These are phyloP conservation scores for Durotheca rogersii DNA, from an alignment of 495 filamentous ascomycete genomes.

Conservation along the genomic window DNA sequence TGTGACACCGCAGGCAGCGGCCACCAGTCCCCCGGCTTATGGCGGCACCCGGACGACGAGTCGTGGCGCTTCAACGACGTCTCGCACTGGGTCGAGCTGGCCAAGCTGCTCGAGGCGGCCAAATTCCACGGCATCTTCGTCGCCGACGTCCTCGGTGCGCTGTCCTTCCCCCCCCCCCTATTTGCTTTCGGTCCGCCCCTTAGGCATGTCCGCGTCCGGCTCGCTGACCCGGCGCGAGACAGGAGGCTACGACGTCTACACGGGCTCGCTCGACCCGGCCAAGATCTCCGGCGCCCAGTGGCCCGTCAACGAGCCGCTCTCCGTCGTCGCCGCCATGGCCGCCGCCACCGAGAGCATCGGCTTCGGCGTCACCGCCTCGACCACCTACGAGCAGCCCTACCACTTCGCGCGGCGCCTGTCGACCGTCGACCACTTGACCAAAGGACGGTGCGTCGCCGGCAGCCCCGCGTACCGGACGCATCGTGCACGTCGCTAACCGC, in stretches of 20 bases:
- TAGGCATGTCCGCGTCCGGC: no score
- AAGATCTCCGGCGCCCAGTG: slow-evolving; percentile 64
- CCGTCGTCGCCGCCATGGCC: slow-evolving; percentile 54
- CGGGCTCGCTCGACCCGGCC: slow-evolving; percentile 57
- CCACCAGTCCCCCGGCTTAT: slow-evolving; percentile 64
- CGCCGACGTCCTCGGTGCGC: slow-evolving; percentile 54
- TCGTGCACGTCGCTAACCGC: slow-evolving; percentile 8
- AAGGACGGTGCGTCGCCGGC: slow-evolving; percentile 49
- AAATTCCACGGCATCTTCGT: slow-evolving; percentile 66
- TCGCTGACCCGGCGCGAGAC: neutral
- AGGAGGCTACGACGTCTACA: slow-evolving; percentile 67
- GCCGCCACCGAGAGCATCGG: slow-evolving; percentile 53
- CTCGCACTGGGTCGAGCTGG: slow-evolving; percentile 59
- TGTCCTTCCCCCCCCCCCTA: no score
- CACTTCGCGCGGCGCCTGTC: slow-evolving; percentile 64
- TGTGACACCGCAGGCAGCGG: slow-evolving; percentile 50
- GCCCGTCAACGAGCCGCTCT: slow-evolving; percentile 63
- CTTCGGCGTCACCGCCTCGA: slow-evolving; percentile 64
- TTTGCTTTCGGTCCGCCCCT: no score
- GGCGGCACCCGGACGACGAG: slow-evolving; percentile 57
- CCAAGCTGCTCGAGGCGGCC: slow-evolving; percentile 57
- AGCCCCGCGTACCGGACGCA: no score
- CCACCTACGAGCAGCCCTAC: slow-evolving; percentile 70
- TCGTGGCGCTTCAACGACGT: slow-evolving; percentile 54
- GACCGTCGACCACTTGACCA: slow-evolving; percentile 67